phyloP scores from a whole-genome alignment of 1,139 yeast genomes.

The Magnusiomyces clavatus region DNA sequence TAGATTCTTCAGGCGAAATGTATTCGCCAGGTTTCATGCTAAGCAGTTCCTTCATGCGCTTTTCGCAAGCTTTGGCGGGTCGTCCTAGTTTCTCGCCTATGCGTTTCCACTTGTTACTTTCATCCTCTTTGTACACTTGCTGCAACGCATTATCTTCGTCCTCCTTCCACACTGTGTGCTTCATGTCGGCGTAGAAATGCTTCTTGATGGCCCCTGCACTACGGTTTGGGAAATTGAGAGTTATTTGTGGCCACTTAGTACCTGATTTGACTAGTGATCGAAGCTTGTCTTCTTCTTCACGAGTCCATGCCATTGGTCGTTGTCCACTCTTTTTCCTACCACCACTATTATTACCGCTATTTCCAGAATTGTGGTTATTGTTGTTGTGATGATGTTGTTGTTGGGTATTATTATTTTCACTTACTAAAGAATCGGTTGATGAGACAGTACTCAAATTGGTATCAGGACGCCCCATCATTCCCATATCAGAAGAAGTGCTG shows the following conservation, averaged over 20 bases:
- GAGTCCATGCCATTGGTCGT: slow-evolving; percentile 25
- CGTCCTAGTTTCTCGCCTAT: slow-evolving; percentile 27
- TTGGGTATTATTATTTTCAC: too few relatives aligned
- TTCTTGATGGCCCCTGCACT: slow-evolving; percentile 30
- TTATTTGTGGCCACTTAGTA: slow-evolving; percentile 28
- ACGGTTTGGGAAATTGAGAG: slow-evolving; percentile 26
- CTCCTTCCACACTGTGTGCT: slow-evolving; percentile 25
- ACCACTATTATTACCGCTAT: not conserved
- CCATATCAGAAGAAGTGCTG: too few relatives aligned
- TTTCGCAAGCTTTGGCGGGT: slow-evolving; percentile 27
- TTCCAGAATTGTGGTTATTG: not conserved
- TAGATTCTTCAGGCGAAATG: slow-evolving; percentile 12
- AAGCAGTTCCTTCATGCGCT: slow-evolving; percentile 18
- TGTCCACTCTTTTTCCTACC: slow-evolving; percentile 8
- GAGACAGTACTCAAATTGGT: too few relatives aligned
- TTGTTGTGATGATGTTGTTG: too few relatives aligned
- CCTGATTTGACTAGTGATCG: slow-evolving; percentile 26
- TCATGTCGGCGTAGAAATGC: slow-evolving; percentile 31
- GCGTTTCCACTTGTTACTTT: slow-evolving; percentile 26
- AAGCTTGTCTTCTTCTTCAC: slow-evolving; percentile 23
- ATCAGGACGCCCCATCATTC: too few relatives aligned
- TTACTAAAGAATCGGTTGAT: too few relatives aligned
- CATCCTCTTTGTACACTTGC: slow-evolving; percentile 24
- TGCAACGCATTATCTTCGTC: slow-evolving; percentile 24
- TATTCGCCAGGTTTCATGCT: slow-evolving; percentile 10